A percentile compares a stretch with the other conserved stretches of the same genome.
These are phyloP conservation scores for Phaeosphaeriaceae sp. DNA, from an alignment of 2,329 filamentous ascomycete genomes.

Conservation along the genomic window DNA sequence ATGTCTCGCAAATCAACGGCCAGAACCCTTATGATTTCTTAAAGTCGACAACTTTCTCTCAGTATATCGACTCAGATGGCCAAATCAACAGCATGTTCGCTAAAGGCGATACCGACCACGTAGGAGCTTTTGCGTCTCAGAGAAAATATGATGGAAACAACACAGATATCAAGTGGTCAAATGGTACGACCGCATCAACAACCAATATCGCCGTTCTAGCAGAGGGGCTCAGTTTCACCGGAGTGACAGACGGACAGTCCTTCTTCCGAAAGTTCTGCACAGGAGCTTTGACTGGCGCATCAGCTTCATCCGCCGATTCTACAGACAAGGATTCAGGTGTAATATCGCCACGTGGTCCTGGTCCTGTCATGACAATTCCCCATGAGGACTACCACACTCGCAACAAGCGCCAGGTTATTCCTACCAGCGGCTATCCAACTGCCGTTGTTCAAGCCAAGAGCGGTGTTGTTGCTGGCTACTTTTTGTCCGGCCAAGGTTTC, in stretches of 20 bases:
- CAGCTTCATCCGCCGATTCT: constrained; percentile 4
- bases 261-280: constrained; percentile 48
- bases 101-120: constrained; percentile 28
- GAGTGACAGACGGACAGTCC: constrained; percentile 41
- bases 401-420: constrained; percentile 26
- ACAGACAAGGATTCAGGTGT: constrained; percentile 8
- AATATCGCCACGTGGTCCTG: constrained; percentile 14
- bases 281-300: constrained; percentile 12
- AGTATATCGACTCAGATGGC: constrained; percentile 32
- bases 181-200: constrained; percentile 27
- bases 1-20: constrained; percentile 34
- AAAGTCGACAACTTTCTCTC: constrained; percentile 19
- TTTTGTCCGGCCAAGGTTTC: constrained; percentile 45
- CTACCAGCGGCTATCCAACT: constrained; percentile 14
- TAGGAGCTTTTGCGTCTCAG: constrained; percentile 24
- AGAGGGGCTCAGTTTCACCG: constrained; percentile 24
- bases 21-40: constrained; percentile 33
- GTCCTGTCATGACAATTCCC: constrained; percentile 29
- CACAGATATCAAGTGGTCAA: constrained; percentile 41
- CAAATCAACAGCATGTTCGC: constrained; percentile 28
- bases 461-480: constrained; percentile 52
- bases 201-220: constrained; percentile 25
- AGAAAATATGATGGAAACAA: constrained; percentile 26
- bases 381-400: constrained; percentile 20
- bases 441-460: constrained; percentile 21